Evolutionary conservation across 2,329 filamentous ascomycete genomes (phyloP).

Genomic region (Calonectria pseudoturangicola): DNA sequence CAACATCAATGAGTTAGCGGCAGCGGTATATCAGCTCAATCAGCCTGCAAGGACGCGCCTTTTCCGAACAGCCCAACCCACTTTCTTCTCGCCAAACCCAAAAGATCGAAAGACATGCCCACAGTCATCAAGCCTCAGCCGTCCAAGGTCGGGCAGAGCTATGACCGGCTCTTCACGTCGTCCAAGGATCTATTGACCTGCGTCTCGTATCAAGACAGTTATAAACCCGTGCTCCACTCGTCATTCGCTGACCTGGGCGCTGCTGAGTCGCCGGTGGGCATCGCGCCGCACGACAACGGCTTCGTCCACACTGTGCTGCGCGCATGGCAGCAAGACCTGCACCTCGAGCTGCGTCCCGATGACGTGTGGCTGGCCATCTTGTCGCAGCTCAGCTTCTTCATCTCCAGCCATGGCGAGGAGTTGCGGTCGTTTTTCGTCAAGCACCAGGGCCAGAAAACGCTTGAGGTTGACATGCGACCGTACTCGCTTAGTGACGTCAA

Average conservation of each 20-base stretch:
- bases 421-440: conserved; percentile 38
- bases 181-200: conserved; percentile 23
- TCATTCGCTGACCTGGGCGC: conserved; percentile 24
- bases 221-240: conserved; percentile 24
- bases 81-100: neutral
- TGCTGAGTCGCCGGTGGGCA: conserved; percentile 7
- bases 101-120: conserved; percentile 1
- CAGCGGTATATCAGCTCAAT: neutral
- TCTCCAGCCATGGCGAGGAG: conserved; percentile 40
- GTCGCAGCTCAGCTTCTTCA: conserved; percentile 44
- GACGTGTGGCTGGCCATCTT: conserved; percentile 36
- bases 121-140: conserved; percentile 29
- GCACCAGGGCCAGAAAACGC: conserved; percentile 30
- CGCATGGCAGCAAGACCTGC: conserved; percentile 43
- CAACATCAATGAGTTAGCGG: no score
- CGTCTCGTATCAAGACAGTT: conserved; percentile 23
- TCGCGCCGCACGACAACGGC: conserved; percentile 28
- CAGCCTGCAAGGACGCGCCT: no score
- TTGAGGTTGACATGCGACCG: conserved; percentile 26
- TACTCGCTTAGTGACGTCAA: conserved; percentile 17
- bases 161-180: conserved; percentile 15
- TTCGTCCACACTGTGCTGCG: conserved; percentile 31
- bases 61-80: neutral
- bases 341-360: conserved; percentile 46
- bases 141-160: conserved; percentile 25